Base-by-base conservation (phyloP, 805 yeast species). In the Cephaloascus fragrans region DNA sequence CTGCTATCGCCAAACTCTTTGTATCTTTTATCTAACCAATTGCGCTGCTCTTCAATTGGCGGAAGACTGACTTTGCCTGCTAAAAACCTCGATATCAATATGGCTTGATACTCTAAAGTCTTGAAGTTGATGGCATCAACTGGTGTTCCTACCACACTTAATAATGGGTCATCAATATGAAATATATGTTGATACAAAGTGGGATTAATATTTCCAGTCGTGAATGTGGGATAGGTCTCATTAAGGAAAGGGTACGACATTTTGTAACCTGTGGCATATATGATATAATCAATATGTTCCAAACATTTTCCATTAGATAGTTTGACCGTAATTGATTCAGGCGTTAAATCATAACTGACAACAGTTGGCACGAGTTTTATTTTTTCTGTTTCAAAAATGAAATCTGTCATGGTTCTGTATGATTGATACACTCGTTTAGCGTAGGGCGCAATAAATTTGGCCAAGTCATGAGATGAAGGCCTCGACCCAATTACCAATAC, bases 21-120 rank as follows among this genome's bases (percentile, higher is more conserved):
- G 26, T 51, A 45, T 36, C 68, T 43, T 19, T 50, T 45, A 14
- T 41, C 36, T 19, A 47, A 47, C 69, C 69, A 63, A 15, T 42
- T 26, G 5, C 44, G 34, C 41, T 61, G 67, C 18, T 56, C 61
- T 34, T 49, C 40, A 4, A 41, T 23, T 2, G 56, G 34, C 3
- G 69, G 69, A 4, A 62, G 41, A 3, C 44, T 33, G 2, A 53
- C 47, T 40, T 59, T 51, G 4, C 61, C 64, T 1, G 61, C 47
- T 29, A 57, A 50, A 34, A 53, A 54, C 20, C 68, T 44, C 2
- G 69, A 49, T 1, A 60, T 60, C 10, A 58, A 39, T 1, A 61
- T 56, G 1, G 68, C 63, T 44, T 67, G 72, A 47, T 55, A 64
- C 43, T 67, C 71, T 46, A 60, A 66, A 2, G 57, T 62, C 35